These are phyloP conservation scores for Aquilaria malaccensis DNA, from an alignment of 345 rosid genomes.

Conservation along the genomic window DNA sequence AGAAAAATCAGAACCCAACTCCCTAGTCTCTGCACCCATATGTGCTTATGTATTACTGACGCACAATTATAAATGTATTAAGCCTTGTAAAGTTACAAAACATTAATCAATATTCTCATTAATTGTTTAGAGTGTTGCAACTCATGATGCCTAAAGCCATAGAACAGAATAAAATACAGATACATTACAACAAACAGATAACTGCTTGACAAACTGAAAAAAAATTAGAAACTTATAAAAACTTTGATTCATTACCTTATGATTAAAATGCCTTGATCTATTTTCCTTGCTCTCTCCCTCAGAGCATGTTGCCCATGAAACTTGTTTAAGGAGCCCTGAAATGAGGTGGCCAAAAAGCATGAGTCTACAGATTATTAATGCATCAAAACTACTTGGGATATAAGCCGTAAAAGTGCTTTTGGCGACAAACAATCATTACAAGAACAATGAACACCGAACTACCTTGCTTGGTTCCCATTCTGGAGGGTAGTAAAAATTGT, in stretches of 20 bases:
- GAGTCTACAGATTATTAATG: slow-evolving; percentile 6
- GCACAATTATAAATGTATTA: no score
- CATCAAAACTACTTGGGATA: neutral
- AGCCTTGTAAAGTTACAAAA: no score
- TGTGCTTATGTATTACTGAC: no score
- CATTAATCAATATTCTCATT: no score
- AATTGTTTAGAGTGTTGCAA: no score
- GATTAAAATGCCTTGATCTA: slow-evolving; percentile 88
- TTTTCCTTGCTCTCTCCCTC: slow-evolving; percentile 84
- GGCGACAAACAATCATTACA: neutral
- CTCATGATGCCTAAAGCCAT: no score
- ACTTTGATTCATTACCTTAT: slow-evolving; percentile 47
- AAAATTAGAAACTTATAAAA: neutral
- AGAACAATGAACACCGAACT: neutral
- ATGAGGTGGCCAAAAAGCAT: slow-evolving; percentile 9
- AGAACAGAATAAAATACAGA: no score
- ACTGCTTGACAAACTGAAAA: neutral
- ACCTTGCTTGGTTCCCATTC: slow-evolving; percentile 94
- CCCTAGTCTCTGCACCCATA: no score
- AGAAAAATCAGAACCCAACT: no score
- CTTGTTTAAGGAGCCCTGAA: slow-evolving; percentile 86
- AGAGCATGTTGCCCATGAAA: slow-evolving; percentile 96
- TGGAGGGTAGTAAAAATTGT: slow-evolving; percentile 93
- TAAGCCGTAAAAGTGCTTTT: neutral
- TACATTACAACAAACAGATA: no score